Conservation (phyloP, 805 yeast species). For the Monosporozyma yasuniensis region DNA sequence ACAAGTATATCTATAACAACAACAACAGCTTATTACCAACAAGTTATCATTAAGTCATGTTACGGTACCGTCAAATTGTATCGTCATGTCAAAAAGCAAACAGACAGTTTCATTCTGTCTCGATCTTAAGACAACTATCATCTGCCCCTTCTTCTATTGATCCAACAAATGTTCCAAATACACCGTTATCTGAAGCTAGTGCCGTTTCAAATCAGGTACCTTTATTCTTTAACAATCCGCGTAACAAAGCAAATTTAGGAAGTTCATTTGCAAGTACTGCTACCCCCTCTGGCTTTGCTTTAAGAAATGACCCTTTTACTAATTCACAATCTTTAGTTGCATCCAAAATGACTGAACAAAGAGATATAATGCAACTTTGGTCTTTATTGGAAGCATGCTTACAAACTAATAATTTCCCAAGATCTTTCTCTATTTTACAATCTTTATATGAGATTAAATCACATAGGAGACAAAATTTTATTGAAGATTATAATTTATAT, state of each 20-base stretch:
- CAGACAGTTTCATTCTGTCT: not conserved
- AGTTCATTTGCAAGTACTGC: not conserved
- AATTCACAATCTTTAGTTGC: constrained; percentile 16
- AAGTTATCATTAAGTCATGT: not conserved
- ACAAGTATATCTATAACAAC: not conserved
- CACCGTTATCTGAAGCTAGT: not conserved
- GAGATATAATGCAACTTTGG: constrained; percentile 47
- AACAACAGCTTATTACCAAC: not conserved
- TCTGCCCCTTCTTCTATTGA: not conserved
- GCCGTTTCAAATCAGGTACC: not conserved
- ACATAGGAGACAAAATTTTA: constrained; percentile 37
- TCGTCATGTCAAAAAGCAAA: not conserved
- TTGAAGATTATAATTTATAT: constrained; percentile 62
- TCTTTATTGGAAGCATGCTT: constrained; percentile 72
- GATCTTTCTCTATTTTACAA: constrained; percentile 61
- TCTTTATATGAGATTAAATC: constrained; percentile 47
- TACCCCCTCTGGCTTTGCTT: constrained; percentile 7
- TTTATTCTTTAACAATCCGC: not conserved
- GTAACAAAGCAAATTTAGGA: constrained; percentile 3
- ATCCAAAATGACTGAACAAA: constrained; percentile 9
- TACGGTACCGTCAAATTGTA: not conserved
- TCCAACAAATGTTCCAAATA: not conserved
- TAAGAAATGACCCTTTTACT: constrained; percentile 17
- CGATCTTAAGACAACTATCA: not conserved
- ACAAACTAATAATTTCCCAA: constrained; percentile 50